A percentile compares a stretch with the other conserved stretches of the same genome.
Evolutionary conservation across 306 rosid genomes (phyloP).

Genomic region (Rosa persica): DNA sequence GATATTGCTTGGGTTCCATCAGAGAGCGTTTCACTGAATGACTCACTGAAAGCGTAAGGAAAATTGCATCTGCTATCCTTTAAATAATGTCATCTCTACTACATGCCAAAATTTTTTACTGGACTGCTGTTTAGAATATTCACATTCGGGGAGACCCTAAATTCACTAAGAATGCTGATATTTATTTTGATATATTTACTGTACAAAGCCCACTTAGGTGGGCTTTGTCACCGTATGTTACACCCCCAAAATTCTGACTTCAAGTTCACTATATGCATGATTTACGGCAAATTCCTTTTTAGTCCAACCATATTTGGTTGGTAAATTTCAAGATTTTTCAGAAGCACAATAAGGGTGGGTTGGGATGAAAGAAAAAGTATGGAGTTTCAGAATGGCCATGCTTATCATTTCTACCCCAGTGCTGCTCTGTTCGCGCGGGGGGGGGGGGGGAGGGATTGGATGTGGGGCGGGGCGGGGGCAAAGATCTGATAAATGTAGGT

Average conservation of each 20-base stretch:
- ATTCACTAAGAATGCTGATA: background rate
- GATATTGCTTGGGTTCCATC: constrained; percentile 72
- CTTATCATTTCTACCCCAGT: no score
- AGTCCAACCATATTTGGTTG: background rate
- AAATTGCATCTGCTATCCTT: constrained; percentile 1
- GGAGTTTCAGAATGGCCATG: background rate
- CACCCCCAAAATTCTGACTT: background rate
- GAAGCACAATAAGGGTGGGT: background rate
- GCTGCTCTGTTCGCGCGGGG: no score
- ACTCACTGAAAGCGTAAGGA: constrained; percentile 72
- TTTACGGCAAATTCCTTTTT: background rate
- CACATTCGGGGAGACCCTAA: background rate
- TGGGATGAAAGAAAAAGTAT: no score
- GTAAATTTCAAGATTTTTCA: background rate
- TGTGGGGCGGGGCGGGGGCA: no score
- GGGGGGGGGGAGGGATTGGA: no score
- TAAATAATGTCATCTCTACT: background rate
- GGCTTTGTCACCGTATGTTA: background rate
- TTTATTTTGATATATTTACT: background rate
- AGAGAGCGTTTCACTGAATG: constrained; percentile 59
- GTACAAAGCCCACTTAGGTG: background rate
- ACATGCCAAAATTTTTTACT: background rate
- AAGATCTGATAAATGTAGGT: no score
- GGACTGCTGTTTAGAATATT: background rate
- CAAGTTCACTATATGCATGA: background rate